phyloP scores from a whole-genome alignment of 2,329 filamentous ascomycete species.

The Pseudogymnoascus sp. region DNA sequence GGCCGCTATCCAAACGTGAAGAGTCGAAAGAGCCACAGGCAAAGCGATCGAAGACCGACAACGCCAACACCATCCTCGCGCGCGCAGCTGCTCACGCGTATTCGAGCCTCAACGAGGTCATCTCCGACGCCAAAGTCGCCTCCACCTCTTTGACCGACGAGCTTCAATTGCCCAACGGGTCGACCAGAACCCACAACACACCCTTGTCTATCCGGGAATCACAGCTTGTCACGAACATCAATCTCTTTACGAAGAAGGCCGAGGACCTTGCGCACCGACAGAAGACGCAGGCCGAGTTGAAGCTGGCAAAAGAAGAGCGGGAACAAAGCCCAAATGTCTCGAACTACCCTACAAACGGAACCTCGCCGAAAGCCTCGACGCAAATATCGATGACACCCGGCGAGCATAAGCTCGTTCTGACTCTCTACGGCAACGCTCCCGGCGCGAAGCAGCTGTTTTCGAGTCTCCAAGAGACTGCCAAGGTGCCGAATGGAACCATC shows the following conservation, averaged over 20 bases:
- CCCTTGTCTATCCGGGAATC: slow-evolving; percentile 17
- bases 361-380: slow-evolving; percentile 15
- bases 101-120: slow-evolving; percentile 55
- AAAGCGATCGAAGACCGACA: slow-evolving; percentile 50
- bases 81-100: slow-evolving; percentile 38
- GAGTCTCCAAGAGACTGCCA: slow-evolving; percentile 55
- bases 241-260: slow-evolving; percentile 51
- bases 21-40: slow-evolving; percentile 43
- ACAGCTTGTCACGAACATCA: slow-evolving; percentile 22
- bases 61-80: slow-evolving; percentile 35
- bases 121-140: slow-evolving; percentile 45
- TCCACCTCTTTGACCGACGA: slow-evolving; percentile 41
- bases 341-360: slow-evolving; percentile 15
- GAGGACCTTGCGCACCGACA: slow-evolving; percentile 55
- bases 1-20: slow-evolving; percentile 38
- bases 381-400: slow-evolving; percentile 31
- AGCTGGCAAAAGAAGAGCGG: slow-evolving; percentile 25
- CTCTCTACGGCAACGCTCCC: slow-evolving; percentile 66
- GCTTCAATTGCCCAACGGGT: slow-evolving; percentile 32
- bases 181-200: slow-evolving; percentile 20
- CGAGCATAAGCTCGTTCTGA: slow-evolving; percentile 56
- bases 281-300: slow-evolving; percentile 39
- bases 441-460: slow-evolving; percentile 76
- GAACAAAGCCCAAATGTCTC: slow-evolving; percentile 8
- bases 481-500: slow-evolving; percentile 27